Evolutionary conservation across 2,329 filamentous ascomycete species (phyloP), one percentile per base, ranked within the genome.

Genomic region (Epichloe scottii): DNA sequence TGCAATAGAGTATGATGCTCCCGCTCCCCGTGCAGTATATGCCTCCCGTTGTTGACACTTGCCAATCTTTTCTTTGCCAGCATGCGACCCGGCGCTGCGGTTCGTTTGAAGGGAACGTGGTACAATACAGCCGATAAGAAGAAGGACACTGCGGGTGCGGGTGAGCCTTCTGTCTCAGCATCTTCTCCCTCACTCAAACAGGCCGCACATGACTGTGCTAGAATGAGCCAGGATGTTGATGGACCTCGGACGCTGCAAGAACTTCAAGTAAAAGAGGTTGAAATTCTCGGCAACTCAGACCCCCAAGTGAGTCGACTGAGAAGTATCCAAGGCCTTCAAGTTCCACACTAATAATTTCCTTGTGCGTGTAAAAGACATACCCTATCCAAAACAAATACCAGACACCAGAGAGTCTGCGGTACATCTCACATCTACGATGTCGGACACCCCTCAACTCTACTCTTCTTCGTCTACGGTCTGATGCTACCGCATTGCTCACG

Each of bases 341-440:
- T 17, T 38, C 43, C 46, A 30, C 42, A 47, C 55, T 53, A 54
- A 58, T 17, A 50, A 56, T 49, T 51, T n/a, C 56, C 48, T 50
- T 14, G 10, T 26, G 17, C 44, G 54, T 52, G 30, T 62, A 43
- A 53, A 96, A 97, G 87, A 87, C 84, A 55, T 95, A 88, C 63
- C 93, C 93, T 3, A 81, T 98, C 23, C 93, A 98, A 69, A 95
- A 95, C 69, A 97, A 97, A 69, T 95, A 93, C 60, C 90, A 96
- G 60, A 88, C 84, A 5, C 75, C 85, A 48, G 91, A 97, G 63
- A 97, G 85, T 66, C 79, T 98, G 55, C 85, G 93, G 53, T 86
- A 85, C 12, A 77, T 95, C 49, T 89, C 91, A 47, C 93, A 98
- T 69, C 76, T 98, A 53, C 85, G 93, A 52, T 71, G 86, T 56